These are phyloP conservation scores for Amaranthus cruentus DNA, from an alignment of 148 eudicot genomes.

Conservation along the genomic window DNA sequence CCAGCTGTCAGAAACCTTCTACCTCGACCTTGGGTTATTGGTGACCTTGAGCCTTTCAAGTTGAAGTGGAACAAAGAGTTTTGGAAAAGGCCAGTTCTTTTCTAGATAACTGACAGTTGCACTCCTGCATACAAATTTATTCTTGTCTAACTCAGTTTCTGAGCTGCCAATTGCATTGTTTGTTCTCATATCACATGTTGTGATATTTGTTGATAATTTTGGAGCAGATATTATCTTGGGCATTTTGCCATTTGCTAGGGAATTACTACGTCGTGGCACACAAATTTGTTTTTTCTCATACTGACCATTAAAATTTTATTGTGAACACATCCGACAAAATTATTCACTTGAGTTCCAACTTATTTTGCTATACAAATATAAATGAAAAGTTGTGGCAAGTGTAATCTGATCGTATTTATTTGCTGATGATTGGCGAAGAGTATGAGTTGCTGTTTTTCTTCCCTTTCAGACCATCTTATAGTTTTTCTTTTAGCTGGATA, in stretches of 20 bases:
- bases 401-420: background rate
- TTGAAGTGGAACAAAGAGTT: conserved; percentile 66
- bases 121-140: background rate
- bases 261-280: conserved; percentile 80
- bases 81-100: conserved; percentile 68
- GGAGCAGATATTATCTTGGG: conserved; percentile 97
- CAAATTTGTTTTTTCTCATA: conserved; percentile 49
- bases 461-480: too few relatives aligned
- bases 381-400: background rate
- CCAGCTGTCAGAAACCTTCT: conserved; percentile 82
- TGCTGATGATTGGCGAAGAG: background rate
- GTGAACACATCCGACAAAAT: background rate
- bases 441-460: too few relatives aligned
- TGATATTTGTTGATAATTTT: conserved; percentile 94
- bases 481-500: too few relatives aligned
- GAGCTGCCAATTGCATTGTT: conserved; percentile 23
- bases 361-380: background rate
- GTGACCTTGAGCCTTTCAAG: conserved; percentile 77
- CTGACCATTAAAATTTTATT: background rate
- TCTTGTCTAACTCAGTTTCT: background rate
- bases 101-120: background rate
- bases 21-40: conserved; percentile 98
- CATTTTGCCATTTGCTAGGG: conserved; percentile 93
- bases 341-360: background rate
- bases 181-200: conserved; percentile 50